A percentile compares a stretch with the other conserved stretches of the same genome.
Evolutionary conservation across 208 protist genomes (phyloP).

Genomic region (Tritrichomonas musculus): DNA sequence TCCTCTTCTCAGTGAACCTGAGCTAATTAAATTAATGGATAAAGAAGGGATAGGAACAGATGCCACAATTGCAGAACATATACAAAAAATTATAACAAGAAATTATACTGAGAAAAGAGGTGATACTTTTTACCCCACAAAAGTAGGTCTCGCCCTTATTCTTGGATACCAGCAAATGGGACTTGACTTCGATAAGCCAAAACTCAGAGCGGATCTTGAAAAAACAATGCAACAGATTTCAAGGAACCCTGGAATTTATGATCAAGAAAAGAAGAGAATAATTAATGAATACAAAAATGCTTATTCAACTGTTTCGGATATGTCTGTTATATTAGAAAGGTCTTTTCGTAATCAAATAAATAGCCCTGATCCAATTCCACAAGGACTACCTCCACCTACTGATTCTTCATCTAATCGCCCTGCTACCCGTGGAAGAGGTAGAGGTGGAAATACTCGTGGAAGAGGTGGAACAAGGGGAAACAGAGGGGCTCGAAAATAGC

Average conservation of each 20-base stretch:
- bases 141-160: conserved; percentile 83
- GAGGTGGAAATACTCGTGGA: too few species aligned
- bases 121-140: conserved; percentile 70
- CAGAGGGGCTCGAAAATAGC: too few species aligned
- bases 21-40: conserved; percentile 91
- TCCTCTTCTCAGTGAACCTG: conserved; percentile 83
- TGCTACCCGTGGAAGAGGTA: too few species aligned
- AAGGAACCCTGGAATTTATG: background rate
- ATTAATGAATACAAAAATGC: background rate
- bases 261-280: background rate
- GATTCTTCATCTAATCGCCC: too few species aligned
- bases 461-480: too few species aligned
- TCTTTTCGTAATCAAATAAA: background rate
- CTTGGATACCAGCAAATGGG: conserved; percentile 82
- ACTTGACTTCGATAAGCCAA: conserved; percentile 49
- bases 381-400: too few species aligned
- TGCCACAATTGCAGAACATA: conserved; percentile 95
- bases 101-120: conserved; percentile 44
- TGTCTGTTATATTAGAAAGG: background rate
- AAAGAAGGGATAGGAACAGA: conserved; percentile 94
- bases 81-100: conserved; percentile 78
- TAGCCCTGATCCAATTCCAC: background rate
- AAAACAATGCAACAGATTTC: background rate
- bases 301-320: background rate
- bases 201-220: background rate